Evolutionary conservation across 164 flowering plant species (phyloP), one percentile per base, ranked within the genome.

Genomic region (Cinnamomum micranthum): DNA sequence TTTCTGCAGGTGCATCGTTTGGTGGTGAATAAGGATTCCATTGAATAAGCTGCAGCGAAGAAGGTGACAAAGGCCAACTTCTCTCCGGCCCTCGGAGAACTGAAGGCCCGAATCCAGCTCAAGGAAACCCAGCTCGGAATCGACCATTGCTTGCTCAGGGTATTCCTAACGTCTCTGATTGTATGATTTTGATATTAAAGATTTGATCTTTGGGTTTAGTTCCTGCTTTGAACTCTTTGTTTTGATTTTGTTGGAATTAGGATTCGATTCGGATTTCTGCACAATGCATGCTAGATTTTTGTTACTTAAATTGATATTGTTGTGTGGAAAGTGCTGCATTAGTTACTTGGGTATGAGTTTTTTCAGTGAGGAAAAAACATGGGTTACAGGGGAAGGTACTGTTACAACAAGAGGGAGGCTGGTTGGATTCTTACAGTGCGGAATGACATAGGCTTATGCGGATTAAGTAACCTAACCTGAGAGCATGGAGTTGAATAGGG

Each of bases 141-240:
- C 68, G 95, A 94, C 79, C 97, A 92, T 78, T 87, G 87, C 79
- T 86, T 95, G 86, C 84, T 93, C 52, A 93, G 90, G 98, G 99
- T 92, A 65, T 62, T 6, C 50, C 65, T 12, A 11, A 6, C 13
- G 4, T 19, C 15, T 31, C 33, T 31, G 33, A 31, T 31, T 31
- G 33, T 47, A 17, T 69, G 71, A 41, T 69, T 20, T 15, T 19
- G 47, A 67, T 64, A 9, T 12, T 33, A 22, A 64, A 64, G 2
- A 19, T 60, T 20, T 22, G 67, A 25, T 60, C 15, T 64, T 64
- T 24, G 28, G 11, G 27, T 31, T 71, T 51, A 3, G n/a, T 27
- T 9, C 13, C 65, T 71, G n/a, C 15, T 22, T 7, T 20, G 9
- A 25, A 14, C 11, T 6, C 51, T 28, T 25, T 50, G 0, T 22